These are phyloP conservation scores for Passiflora organensis DNA, from an alignment of 345 rosid species.

Conservation along the genomic window DNA sequence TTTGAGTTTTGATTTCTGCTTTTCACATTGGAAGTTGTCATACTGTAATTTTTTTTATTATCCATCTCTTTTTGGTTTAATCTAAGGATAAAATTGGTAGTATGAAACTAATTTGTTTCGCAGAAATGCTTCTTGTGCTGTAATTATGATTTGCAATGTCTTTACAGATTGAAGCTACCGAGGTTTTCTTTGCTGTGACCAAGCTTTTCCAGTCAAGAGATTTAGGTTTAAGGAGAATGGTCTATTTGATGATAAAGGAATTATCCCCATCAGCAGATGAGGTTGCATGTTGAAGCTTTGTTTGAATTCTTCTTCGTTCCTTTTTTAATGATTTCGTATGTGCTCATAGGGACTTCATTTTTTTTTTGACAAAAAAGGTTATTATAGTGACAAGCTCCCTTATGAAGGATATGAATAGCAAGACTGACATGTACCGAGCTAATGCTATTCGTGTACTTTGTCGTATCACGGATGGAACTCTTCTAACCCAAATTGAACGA, in stretches of 20 bases:
- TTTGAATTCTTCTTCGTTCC: neutral
- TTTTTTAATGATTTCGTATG: slow-evolving; percentile 3
- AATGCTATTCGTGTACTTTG: slow-evolving; percentile 99
- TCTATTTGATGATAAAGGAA: slow-evolving; percentile 94
- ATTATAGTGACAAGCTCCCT: slow-evolving; percentile 97
- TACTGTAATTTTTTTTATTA: neutral
- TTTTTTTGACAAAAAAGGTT: slow-evolving; percentile 39
- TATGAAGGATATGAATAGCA: slow-evolving; percentile 99
- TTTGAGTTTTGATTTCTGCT: neutral
- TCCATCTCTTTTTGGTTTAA: neutral
- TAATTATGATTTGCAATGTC: slow-evolving; percentile 11
- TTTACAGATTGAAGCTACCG: slow-evolving; percentile 80
- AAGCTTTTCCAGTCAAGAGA: slow-evolving; percentile 96
- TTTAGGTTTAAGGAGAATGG: slow-evolving; percentile 94
- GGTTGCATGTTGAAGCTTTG: slow-evolving; percentile 39
- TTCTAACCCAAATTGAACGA: slow-evolving; percentile 87
- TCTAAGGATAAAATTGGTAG: too few relatives aligned
- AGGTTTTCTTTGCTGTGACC: slow-evolving; percentile 91
- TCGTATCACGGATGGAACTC: slow-evolving; percentile 86
- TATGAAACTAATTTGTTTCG: too few relatives aligned
- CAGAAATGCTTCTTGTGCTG: neutral
- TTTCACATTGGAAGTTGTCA: neutral
- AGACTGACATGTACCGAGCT: slow-evolving; percentile 95
- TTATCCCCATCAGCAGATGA: slow-evolving; percentile 96
- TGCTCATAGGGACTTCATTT: slow-evolving; percentile 10